phyloP scores from a whole-genome alignment of 2,329 filamentous ascomycete genomes.

The Colletotrichum trifolii region DNA sequence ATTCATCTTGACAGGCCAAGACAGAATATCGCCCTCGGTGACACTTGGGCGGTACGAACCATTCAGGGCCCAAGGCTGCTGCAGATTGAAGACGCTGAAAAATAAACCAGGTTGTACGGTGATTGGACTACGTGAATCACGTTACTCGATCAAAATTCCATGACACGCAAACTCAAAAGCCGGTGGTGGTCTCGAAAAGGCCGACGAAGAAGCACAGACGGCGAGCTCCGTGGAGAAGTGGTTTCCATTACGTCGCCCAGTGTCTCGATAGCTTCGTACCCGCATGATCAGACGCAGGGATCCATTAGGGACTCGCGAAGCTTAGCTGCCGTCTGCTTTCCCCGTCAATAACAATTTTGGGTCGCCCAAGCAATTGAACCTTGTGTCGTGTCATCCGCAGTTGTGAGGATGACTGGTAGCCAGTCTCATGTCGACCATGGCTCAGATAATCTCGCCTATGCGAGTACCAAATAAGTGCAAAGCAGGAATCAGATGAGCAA shows the following conservation, averaged over 20 bases:
- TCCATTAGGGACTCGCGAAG: constrained; percentile 26
- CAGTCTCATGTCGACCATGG: too few relatives aligned
- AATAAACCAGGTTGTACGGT: neutral
- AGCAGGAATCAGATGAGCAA: too few relatives aligned
- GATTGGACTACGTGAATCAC: constrained; percentile 14
- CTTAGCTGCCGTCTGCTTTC: constrained; percentile 9
- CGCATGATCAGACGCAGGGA: constrained; percentile 21
- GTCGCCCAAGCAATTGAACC: too few relatives aligned
- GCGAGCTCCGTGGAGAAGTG: constrained; percentile 25
- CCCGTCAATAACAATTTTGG: neutral
- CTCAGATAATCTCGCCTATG: too few relatives aligned
- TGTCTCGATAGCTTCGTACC: constrained; percentile 1
- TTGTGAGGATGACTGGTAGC: too few relatives aligned
- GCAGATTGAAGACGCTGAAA: neutral
- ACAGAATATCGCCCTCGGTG: too few relatives aligned
- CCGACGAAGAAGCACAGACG: neutral
- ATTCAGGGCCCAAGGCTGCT: neutral
- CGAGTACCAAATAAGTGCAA: too few relatives aligned
- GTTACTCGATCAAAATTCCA: constrained; percentile 25
- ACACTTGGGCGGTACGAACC: too few relatives aligned
- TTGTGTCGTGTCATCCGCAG: too few relatives aligned
- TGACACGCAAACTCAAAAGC: constrained; percentile 6
- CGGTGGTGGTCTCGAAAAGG: constrained; percentile 1
- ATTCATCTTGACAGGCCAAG: neutral
- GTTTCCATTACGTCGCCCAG: constrained; percentile 29